Percentiles rank a stretch among this genome's conserved stretches.
Evolutionary conservation across 306 rosid species (phyloP).

Genomic region (Fragaria nilgerrensis): DNA sequence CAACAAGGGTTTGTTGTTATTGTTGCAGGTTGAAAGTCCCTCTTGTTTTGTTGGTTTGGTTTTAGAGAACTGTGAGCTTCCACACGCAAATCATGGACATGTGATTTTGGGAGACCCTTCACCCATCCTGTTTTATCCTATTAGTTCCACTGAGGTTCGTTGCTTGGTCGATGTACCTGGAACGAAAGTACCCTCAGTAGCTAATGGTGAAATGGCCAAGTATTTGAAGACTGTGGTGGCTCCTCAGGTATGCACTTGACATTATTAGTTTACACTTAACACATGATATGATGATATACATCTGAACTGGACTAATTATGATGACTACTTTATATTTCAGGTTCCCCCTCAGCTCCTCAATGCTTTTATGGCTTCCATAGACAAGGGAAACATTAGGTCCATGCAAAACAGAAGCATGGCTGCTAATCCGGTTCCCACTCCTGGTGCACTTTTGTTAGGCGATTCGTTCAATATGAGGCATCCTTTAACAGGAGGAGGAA

Average conservation of each 20-base stretch:
- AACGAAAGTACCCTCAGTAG: conserved; percentile 54
- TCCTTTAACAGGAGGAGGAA: conserved; percentile 92
- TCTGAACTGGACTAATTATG: background rate
- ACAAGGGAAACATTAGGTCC: conserved; percentile 28
- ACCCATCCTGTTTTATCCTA: conserved; percentile 57
- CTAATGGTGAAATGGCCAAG: conserved; percentile 55
- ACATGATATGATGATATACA: too few relatives aligned
- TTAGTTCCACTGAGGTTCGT: conserved; percentile 62
- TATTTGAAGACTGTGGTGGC: conserved; percentile 62
- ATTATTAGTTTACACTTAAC: background rate
- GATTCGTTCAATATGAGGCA: conserved; percentile 90
- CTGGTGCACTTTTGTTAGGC: conserved; percentile 33
- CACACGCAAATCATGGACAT: conserved; percentile 57
- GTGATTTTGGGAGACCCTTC: conserved; percentile 65
- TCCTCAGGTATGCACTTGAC: conserved; percentile 46
- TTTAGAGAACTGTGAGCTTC: conserved; percentile 56
- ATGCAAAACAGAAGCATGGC: conserved; percentile 32
- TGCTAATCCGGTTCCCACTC: conserved; percentile 27
- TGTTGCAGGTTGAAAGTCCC: conserved; percentile 31
- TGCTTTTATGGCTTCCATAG: conserved; percentile 21
- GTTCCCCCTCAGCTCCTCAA: conserved; percentile 25
- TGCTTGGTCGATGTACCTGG: conserved; percentile 74
- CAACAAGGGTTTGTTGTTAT: background rate
- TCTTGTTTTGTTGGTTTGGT: conserved; percentile 65
- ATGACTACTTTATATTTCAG: conserved; percentile 8